Conservation (phyloP, 2,329 filamentous ascomycete genomes). For the Sarocladium strictum region DNA sequence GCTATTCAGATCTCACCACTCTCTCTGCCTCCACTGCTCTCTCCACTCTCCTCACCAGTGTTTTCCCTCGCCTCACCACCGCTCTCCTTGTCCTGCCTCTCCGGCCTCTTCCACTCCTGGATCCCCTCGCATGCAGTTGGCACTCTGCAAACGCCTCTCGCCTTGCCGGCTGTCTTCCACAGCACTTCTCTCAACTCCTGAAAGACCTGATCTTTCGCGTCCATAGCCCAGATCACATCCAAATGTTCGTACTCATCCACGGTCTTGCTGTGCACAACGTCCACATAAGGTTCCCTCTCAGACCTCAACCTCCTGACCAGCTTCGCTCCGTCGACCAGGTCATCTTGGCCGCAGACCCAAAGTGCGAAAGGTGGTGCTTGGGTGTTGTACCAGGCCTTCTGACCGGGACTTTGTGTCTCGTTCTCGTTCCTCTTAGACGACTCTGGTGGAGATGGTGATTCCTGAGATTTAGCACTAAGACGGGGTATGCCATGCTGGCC, state of each 20-base stretch:
- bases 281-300: conserved; percentile 74
- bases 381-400: conserved; percentile 75
- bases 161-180: conserved; percentile 65
- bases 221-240: conserved; percentile 93
- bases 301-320: conserved; percentile 69
- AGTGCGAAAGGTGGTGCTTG: conserved; percentile 77
- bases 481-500: conserved; percentile 14
- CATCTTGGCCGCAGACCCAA: conserved; percentile 80
- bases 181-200: conserved; percentile 73
- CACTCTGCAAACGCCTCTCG: conserved; percentile 49
- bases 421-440: conserved; percentile 11
- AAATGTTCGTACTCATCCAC: conserved; percentile 89
- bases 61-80: background rate
- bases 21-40: background rate
- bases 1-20: too few species aligned
- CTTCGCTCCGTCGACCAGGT: conserved; percentile 74
- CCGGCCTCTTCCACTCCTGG: conserved; percentile 26
- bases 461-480: conserved; percentile 11
- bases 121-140: conserved; percentile 59
- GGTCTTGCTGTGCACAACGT: conserved; percentile 73
- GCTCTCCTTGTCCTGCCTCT: background rate
- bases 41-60: background rate
- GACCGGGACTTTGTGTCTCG: conserved; percentile 34
- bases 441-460: conserved; percentile 11
- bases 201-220: conserved; percentile 77